Percentiles rank a stretch among this genome's conserved stretches.
Conservation (phyloP, 2,329 filamentous ascomycete genomes). For the Stagonosporopsis chrysanthemi region DNA sequence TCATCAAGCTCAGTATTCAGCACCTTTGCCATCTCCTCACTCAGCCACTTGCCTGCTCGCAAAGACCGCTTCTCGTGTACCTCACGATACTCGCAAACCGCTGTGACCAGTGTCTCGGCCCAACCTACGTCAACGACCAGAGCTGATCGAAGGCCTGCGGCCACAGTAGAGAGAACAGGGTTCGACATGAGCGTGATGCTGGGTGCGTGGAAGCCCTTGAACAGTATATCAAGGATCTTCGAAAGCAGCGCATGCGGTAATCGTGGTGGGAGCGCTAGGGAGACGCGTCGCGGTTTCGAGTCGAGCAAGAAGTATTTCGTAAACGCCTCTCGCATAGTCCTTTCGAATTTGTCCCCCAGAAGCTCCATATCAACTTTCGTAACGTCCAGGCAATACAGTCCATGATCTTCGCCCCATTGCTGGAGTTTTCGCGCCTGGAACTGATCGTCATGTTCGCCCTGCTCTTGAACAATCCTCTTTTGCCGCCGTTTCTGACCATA, state of each 20-base stretch:
- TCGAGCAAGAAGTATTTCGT: slow-evolving; percentile 77
- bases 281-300: slow-evolving; percentile 75
- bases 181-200: slow-evolving; percentile 81
- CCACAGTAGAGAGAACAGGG: slow-evolving; percentile 75
- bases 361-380: slow-evolving; percentile 77
- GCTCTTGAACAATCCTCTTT: slow-evolving; percentile 58
- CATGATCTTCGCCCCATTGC: slow-evolving; percentile 68
- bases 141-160: slow-evolving; percentile 84
- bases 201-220: slow-evolving; percentile 80
- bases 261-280: slow-evolving; percentile 78
- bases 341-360: slow-evolving; percentile 85
- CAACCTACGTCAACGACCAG: slow-evolving; percentile 91
- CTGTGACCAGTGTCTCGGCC: slow-evolving; percentile 86
- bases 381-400: slow-evolving; percentile 83
- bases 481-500: slow-evolving; percentile 60
- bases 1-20: slow-evolving; percentile 58
- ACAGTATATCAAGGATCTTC: slow-evolving; percentile 77
- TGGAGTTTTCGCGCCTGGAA: slow-evolving; percentile 65
- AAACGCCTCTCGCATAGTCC: slow-evolving; percentile 80
- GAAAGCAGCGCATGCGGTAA: slow-evolving; percentile 81
- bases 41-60: slow-evolving; percentile 75
- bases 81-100: slow-evolving; percentile 89
- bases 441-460: slow-evolving; percentile 73
- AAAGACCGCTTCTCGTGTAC: slow-evolving; percentile 74
- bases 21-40: slow-evolving; percentile 72